Conservation (phyloP, 805 yeast genomes). For the Monosporozyma aerobia region DNA sequence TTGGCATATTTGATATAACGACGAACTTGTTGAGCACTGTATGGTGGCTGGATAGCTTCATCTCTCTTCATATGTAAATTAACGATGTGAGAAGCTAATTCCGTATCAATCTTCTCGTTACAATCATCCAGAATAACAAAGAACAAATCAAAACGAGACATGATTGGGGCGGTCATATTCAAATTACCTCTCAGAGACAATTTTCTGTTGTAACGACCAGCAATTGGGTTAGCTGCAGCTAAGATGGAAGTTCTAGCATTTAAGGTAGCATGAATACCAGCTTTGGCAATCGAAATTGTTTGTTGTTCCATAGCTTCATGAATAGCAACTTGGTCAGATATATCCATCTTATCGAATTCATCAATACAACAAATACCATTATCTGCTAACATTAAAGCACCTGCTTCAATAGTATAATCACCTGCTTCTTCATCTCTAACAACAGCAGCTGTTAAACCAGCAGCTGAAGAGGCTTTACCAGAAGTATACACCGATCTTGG, state of each 20-base stretch:
- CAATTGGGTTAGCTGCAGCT: conserved; percentile 98
- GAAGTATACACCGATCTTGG: conserved; percentile 96
- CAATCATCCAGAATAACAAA: conserved; percentile 93
- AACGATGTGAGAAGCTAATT: conserved; percentile 86
- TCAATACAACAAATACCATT: conserved; percentile 98
- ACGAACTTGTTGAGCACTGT: conserved; percentile 74
- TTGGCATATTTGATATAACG: conserved; percentile 87
- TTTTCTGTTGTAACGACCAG: conserved; percentile 91
- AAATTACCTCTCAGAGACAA: conserved; percentile 75
- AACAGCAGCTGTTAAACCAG: conserved; percentile 97
- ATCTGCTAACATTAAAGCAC: conserved; percentile 96
- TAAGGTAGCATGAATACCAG: conserved; percentile 95
- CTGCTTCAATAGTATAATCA: conserved; percentile 95
- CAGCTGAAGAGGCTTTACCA: conserved; percentile 97
- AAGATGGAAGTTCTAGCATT: conserved; percentile 93
- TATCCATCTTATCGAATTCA: conserved; percentile 97
- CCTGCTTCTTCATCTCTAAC: conserved; percentile 96
- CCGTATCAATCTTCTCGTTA: conserved; percentile 82
- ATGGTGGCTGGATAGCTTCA: conserved; percentile 84
- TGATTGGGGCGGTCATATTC: conserved; percentile 95
- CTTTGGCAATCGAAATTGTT: conserved; percentile 95
- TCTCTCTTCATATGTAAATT: conserved; percentile 86
- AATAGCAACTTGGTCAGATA: conserved; percentile 92
- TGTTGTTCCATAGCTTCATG: conserved; percentile 99
- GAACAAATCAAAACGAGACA: conserved; percentile 95